These are phyloP conservation scores for Fusarium equiseti DNA, from an alignment of 2,329 filamentous ascomycete genomes.

Conservation along the genomic window DNA sequence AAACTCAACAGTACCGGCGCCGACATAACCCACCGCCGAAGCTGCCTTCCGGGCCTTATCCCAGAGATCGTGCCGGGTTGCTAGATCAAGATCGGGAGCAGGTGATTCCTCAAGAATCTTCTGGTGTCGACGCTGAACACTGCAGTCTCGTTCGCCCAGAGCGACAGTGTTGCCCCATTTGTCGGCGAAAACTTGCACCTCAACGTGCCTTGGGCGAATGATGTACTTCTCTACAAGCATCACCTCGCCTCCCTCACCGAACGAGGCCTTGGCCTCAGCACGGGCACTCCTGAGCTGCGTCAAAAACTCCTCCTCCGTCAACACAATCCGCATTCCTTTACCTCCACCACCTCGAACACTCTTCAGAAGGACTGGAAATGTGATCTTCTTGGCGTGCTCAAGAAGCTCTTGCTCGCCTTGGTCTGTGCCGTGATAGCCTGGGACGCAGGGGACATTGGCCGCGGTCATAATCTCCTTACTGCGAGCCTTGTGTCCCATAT, in stretches of 20 bases:
- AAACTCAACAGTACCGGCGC: slow-evolving; percentile 90
- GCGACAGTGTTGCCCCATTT: slow-evolving; percentile 81
- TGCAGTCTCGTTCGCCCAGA: slow-evolving; percentile 91
- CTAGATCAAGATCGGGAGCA: slow-evolving; percentile 74
- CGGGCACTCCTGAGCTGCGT: slow-evolving; percentile 78
- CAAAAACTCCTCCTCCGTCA: slow-evolving; percentile 75
- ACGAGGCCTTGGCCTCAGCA: slow-evolving; percentile 81
- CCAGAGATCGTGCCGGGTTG: slow-evolving; percentile 72
- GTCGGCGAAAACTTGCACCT: slow-evolving; percentile 92
- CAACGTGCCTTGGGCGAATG: slow-evolving; percentile 82
- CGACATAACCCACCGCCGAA: slow-evolving; percentile 86
- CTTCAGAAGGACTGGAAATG: slow-evolving; percentile 81
- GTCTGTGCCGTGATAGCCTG: slow-evolving; percentile 90
- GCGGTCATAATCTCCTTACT: slow-evolving; percentile 97
- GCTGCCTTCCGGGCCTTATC: slow-evolving; percentile 74
- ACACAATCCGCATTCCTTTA: slow-evolving; percentile 85
- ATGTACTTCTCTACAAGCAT: slow-evolving; percentile 90
- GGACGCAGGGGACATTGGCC: slow-evolving; percentile 95
- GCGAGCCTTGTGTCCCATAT: slow-evolving; percentile 93
- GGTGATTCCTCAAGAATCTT: slow-evolving; percentile 93
- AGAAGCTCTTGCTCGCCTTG: slow-evolving; percentile 75
- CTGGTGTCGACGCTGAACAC: slow-evolving; percentile 86
- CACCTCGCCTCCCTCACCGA: slow-evolving; percentile 82
- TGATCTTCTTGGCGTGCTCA: slow-evolving; percentile 76
- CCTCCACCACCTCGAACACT: slow-evolving; percentile 84